Evolutionary conservation across 75 land plant genomes (phyloP), one percentile per base, ranked within the genome.

Genomic region (Larix kaempferi): DNA sequence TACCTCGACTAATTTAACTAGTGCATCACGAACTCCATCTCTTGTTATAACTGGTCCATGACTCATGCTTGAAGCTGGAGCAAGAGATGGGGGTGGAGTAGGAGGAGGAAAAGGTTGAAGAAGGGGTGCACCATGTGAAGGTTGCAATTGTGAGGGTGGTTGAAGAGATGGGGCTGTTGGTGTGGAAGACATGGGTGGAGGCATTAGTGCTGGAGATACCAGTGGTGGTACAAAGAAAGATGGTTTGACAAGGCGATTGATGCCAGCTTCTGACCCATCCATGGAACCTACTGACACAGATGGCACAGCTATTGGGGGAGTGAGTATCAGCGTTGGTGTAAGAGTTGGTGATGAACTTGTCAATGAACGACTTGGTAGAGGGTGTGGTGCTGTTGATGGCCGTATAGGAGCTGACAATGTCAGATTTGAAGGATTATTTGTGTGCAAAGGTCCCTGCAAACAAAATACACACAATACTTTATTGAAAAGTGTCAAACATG

Each of bases 31-130:
- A 27, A 96, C 86, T 72, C 91, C 93, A 27, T 93, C 96, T 66
- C 89, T 88, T 37, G 78, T 85, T 49, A 93, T 85, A 62, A 85
- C 65, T 21, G 90, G 81, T 26, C 90, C 88, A 76, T 88, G 84
- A 57, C 61, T 29, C 67, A 64, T 37, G 26, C 74, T 85, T 35
- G 90, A 75, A 49, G 80, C 13, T 37, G 90, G 85, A 71, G 94
- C 82, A 52, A 95, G 90, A 59, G 92, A 93, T 13, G 88, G 84
- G 49, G 96, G 84, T 64, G 98, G 98, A 65, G 84, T 80, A 0
- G 98, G 96, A 16, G 98, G 98, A 39, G 96, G 98, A 78, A 93
- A 93, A 23, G 96, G 98, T 66, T 91, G 96, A 73, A 91, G 89
- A 77, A 91, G 65, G 55, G 98, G 94, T 75, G 94, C 78, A 5